Evolutionary conservation across 345 rosid species (phyloP), one percentile per base, ranked within the genome.

Genomic region (Citrus sp.): DNA sequence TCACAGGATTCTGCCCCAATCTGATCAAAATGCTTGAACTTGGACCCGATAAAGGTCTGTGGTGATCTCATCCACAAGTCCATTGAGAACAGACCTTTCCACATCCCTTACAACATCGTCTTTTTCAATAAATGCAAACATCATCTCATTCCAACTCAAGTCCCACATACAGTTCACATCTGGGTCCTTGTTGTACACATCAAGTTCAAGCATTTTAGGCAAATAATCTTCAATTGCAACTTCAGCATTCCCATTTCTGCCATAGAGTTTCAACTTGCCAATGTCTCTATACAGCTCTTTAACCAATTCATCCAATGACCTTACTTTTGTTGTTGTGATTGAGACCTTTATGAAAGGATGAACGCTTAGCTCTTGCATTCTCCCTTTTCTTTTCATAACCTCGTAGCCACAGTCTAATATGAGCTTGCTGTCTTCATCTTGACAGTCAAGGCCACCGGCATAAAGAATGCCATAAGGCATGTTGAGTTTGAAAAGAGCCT

Each of bases 111-210:
- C 73, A 76, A 90, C 90, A 59, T 94, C 97, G 42, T 92, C 94
- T 78, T 87, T 91, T 79, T 91, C 97, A 27, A 85, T 74, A 74
- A 87, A 87, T 22, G 85, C 85, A 35, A 79, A 54, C 89, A 76
- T 83, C 51, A 37, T 77, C 54, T 77, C 80, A 10, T 88, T 83
- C 99, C 99, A 94, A 21, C 94, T 94, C 76, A 83, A 81, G 62
- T 96, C 98, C 98, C 99, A 94, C 95, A 91, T 92, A 56, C 92
- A 92, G 81, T 91, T 92, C 72, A 92, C 38, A 80, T 88, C 94
- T 21, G 91, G 89, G 40, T 89, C 89, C 72, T 81, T 82, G 73
- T 80, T 55, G 40, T 86, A 22, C 46, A 96, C 82, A 80, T 96
- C 98, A 49, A 70, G 75, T 77, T 89, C 95, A 38, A 94, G 85